A percentile compares a stretch with the other conserved stretches of the same genome.
phyloP scores from a whole-genome alignment of 1,284 basidiomycete species.

The Schizophyllum amplum region DNA sequence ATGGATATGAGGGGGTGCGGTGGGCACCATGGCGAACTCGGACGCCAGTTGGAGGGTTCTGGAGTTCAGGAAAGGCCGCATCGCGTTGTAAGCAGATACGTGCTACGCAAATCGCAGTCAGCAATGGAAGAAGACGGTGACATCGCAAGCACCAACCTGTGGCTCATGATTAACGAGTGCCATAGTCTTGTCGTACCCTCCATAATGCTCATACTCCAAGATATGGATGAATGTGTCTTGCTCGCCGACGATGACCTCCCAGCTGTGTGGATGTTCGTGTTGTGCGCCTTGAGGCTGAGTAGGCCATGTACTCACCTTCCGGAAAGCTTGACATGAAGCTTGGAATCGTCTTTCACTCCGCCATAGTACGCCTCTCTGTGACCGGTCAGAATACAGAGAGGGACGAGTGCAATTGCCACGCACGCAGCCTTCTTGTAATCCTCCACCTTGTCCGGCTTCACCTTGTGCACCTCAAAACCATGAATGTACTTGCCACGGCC shows the following conservation, averaged over 20 bases:
- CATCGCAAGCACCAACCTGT: constrained; percentile 2
- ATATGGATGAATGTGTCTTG: constrained; percentile 82
- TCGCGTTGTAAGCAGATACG: constrained; percentile 47
- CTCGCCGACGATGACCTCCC: constrained; percentile 83
- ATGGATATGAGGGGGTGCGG: constrained; percentile 74
- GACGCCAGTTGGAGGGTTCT: constrained; percentile 77
- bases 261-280: constrained; percentile 23
- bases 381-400: constrained; percentile 35
- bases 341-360: constrained; percentile 63
- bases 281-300: background rate
- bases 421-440: constrained; percentile 85
- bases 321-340: constrained; percentile 77
- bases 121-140: background rate
- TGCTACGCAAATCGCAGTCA: constrained; percentile 39
- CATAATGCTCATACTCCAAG: constrained; percentile 70
- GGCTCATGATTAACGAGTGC: background rate
- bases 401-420: constrained; percentile 20
- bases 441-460: constrained; percentile 71
- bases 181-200: constrained; percentile 12
- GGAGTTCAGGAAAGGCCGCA: constrained; percentile 67
- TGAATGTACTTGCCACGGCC: constrained; percentile 85
- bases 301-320: constrained; percentile 38
- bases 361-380: constrained; percentile 59
- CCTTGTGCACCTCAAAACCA: constrained; percentile 61
- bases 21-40: constrained; percentile 92